These are phyloP conservation scores for Litsea cubeba DNA, from an alignment of 164 flowering plant genomes.

Conservation along the genomic window DNA sequence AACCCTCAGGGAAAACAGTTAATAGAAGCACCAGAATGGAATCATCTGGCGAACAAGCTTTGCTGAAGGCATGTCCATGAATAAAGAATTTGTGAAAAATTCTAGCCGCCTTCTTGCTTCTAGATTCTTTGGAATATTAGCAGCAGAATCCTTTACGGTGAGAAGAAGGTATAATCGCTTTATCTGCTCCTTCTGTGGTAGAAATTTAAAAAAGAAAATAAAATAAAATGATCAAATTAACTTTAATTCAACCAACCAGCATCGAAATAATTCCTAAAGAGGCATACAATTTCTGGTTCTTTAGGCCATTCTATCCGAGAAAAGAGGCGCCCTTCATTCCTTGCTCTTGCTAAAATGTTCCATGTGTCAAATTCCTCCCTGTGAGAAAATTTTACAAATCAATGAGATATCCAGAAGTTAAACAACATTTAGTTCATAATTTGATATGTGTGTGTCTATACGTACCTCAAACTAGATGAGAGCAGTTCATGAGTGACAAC, in stretches of 20 bases:
- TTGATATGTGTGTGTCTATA: not conserved
- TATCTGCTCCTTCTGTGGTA: conserved; percentile 76
- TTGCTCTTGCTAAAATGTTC: conserved; percentile 77
- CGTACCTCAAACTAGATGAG: conserved; percentile 72
- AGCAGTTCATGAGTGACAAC: conserved; percentile 94
- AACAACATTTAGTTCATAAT: not conserved
- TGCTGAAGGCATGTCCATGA: conserved; percentile 94
- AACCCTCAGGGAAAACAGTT: not conserved
- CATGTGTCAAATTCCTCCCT: conserved; percentile 98
- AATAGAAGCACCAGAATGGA: conserved; percentile 65
- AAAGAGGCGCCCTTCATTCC: conserved; percentile 88
- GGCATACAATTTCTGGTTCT: conserved; percentile 83
- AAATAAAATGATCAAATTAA: not conserved
- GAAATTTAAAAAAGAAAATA: not conserved
- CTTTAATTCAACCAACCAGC: not conserved
- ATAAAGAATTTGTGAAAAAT: conserved; percentile 88
- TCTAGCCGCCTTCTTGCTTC: conserved; percentile 96
- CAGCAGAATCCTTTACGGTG: conserved; percentile 89
- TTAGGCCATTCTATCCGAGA: conserved; percentile 88
- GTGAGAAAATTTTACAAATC: not conserved
- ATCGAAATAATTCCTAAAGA: not conserved
- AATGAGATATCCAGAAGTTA: not conserved
- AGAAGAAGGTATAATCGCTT: conserved; percentile 91
- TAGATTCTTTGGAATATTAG: conserved; percentile 90
- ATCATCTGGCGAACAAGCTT: conserved; percentile 85